These are phyloP conservation scores for Goffeauzyma gilvescens DNA, from an alignment of 768 basidiomycete species.

Conservation along the genomic window DNA sequence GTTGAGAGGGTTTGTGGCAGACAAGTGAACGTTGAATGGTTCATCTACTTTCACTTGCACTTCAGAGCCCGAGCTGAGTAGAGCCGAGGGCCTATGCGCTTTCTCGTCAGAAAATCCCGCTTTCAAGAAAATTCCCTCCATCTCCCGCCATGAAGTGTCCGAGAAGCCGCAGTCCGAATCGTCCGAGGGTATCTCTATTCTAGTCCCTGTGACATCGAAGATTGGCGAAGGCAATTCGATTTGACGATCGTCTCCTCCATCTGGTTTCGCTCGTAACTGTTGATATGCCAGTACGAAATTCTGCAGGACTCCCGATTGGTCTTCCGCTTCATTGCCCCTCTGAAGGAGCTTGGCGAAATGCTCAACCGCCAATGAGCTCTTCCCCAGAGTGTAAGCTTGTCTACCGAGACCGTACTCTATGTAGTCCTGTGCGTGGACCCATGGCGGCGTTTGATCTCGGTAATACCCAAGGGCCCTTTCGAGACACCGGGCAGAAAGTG, in stretches of 20 bases:
- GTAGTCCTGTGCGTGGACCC: conserved; percentile 28
- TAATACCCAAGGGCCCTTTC: conserved; percentile 30
- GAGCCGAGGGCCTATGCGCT: conserved; percentile 41
- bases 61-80: conserved; percentile 46
- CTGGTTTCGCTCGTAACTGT: conserved; percentile 41
- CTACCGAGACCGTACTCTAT: conserved; percentile 42
- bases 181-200: conserved; percentile 43
- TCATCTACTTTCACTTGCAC: conserved; percentile 6
- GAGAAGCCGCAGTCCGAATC: conserved; percentile 18
- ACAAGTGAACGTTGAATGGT: not conserved
- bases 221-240: conserved; percentile 50
- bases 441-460: conserved; percentile 17
- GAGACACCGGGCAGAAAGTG: conserved; percentile 32
- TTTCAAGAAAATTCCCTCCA: conserved; percentile 51
- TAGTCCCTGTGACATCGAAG: conserved; percentile 43
- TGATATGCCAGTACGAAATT: conserved; percentile 75
- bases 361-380: conserved; percentile 53
- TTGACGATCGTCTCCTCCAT: conserved; percentile 33
- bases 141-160: conserved; percentile 40
- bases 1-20: conserved; percentile 1
- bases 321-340: conserved; percentile 16
- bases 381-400: conserved; percentile 74
- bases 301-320: conserved; percentile 53
- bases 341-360: conserved; percentile 58
- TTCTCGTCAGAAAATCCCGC: conserved; percentile 32